Evolutionary conservation across 202 grass and related monocot species (phyloP), one percentile per base, ranked within the genome.

Genomic region (Carex sylvatica): DNA sequence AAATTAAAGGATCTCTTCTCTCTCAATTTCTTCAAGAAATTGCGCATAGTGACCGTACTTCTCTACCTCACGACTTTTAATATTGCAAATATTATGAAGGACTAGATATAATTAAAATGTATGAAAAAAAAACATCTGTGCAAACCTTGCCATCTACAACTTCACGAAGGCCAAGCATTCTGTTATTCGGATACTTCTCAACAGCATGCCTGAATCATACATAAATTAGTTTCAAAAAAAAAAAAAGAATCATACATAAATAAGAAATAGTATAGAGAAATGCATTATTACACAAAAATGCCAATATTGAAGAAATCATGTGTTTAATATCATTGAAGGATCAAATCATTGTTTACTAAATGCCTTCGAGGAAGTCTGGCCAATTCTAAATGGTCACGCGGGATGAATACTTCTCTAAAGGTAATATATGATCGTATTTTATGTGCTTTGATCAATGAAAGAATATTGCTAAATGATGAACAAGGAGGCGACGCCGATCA

Each of bases 161-260:
- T 58, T 88, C 81, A 59, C 89, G 87, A 30, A 26, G 83, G 53
- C 89, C 92, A 42, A 94, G 83, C 89, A 94, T 92, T 83, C 15
- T 89, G 40, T 94, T 94, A 28, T 92, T 61, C 54, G 87, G 92
- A 83, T 88, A 86, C 83, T 90, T 94, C 64, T 91, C 87, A 49
- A 85, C 84, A 0, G 88, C 86, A 84, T 85, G 84, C 30, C 88
- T 93, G 28, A 4, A 66, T 63, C 22, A 13, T 42, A 42, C 40
- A 42, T 8, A 30, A 28, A 61, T 28, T n/a, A n/a, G n/a, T n/a
- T n/a, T n/a, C n/a, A n/a, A n/a, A n/a, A n/a, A n/a, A n/a, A n/a
- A n/a, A n/a, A n/a, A n/a, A n/a, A n/a, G 28, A 4, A 66, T 63
- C 22, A 13, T 42, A 42, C 40, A 42, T 8, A 30, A 28, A 61